These are phyloP conservation scores for Rhodotorula sphaerocarpa DNA, from an alignment of 768 basidiomycete species.

Conservation along the genomic window DNA sequence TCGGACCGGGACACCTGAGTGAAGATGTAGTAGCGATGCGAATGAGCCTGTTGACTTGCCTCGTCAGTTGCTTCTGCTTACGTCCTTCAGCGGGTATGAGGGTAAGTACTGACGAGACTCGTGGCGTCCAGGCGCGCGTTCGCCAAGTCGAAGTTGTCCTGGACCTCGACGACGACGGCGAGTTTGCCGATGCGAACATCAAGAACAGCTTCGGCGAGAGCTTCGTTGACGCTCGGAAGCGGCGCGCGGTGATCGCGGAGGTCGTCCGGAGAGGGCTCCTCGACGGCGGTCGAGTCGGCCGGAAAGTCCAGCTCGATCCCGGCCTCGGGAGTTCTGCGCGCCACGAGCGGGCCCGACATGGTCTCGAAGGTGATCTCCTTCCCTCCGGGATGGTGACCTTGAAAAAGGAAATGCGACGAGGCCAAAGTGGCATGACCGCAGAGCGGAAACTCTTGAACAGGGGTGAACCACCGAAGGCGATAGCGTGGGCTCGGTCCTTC, in stretches of 20 bases:
- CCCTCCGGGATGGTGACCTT: conserved; percentile 6
- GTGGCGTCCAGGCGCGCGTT: neutral
- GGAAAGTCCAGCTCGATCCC: conserved; percentile 39
- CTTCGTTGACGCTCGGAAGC: neutral
- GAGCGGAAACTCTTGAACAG: neutral
- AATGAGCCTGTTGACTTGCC: neutral
- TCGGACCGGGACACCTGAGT: conserved; percentile 15
- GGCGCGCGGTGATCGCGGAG: neutral
- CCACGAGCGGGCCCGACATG: conserved; percentile 34
- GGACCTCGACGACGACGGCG: conserved; percentile 14
- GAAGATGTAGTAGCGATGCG: conserved; percentile 19
- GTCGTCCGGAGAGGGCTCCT: neutral
- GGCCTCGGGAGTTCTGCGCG: conserved; percentile 5
- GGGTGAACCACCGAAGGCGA: conserved; percentile 42
- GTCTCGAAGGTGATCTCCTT: conserved; percentile 35
- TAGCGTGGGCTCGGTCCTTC: neutral
- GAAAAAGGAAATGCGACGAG: conserved; percentile 37
- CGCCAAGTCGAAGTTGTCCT: neutral
- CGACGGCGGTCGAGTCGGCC: conserved; percentile 6
- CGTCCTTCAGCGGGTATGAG: too few species aligned
- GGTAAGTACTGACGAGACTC: neutral
- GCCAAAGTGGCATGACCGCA: conserved; percentile 43
- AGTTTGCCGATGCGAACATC: conserved; percentile 1
- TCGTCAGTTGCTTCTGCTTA: accelerated
- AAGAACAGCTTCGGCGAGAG: neutral